These are phyloP conservation scores for Mycena floridula DNA, from an alignment of 768 basidiomycete genomes.

Conservation along the genomic window DNA sequence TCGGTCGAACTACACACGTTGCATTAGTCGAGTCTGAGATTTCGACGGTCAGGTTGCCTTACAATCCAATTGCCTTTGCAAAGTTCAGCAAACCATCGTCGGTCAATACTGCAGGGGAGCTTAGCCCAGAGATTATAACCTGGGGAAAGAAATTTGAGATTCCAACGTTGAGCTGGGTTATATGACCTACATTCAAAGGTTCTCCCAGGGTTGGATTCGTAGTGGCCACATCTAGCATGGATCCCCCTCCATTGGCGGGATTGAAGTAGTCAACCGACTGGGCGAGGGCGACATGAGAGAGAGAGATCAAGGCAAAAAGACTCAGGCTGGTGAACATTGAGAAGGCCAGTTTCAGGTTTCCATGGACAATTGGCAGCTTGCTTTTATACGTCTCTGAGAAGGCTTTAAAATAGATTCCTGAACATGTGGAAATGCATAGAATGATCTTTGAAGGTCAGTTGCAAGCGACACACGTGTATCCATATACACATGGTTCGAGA, in stretches of 20 bases:
- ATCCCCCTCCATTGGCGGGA: conserved; percentile 48
- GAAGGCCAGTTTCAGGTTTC: no score
- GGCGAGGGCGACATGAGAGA: conserved; percentile 2
- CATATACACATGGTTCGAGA: no score
- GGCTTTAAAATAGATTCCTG: no score
- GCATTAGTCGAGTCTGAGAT: conserved; percentile 26
- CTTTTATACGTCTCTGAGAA: no score
- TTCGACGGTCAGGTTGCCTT: conserved; percentile 21
- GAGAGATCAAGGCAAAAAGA: conserved; percentile 2
- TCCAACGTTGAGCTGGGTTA: background rate
- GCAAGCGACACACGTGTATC: no score
- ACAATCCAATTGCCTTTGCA: conserved; percentile 62
- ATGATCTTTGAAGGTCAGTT: no score
- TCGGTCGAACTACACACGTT: conserved; percentile 36
- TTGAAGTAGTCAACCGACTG: conserved; percentile 30
- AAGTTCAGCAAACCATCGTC: conserved; percentile 52
- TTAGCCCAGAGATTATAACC: conserved; percentile 63
- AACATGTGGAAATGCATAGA: no score
- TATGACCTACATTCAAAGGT: conserved; percentile 58
- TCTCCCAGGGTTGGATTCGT: conserved; percentile 44
- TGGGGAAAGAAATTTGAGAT: conserved; percentile 8
- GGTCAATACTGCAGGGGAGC: conserved; percentile 51
- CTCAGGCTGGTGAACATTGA: no score
- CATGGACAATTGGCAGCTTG: no score
- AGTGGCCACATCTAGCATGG: conserved; percentile 51